Percentiles rank a stretch among this genome's conserved stretches.
Evolutionary conservation across 306 rosid genomes (phyloP).

Genomic region (Ziziphus jujuba): DNA sequence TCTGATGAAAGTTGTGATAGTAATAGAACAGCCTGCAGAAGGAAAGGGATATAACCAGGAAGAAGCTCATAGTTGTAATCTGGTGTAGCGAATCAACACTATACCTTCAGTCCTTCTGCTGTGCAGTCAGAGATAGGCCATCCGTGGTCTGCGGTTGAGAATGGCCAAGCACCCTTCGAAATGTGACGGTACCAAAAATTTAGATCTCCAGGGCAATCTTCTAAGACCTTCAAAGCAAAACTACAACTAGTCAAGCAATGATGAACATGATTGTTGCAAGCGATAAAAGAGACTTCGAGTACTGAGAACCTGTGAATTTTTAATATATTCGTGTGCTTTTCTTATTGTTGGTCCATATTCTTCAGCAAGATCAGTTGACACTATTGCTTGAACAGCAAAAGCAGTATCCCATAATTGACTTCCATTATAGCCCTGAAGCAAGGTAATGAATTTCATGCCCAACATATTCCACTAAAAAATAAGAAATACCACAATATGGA

Average conservation of each 20-base stretch:
- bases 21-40: conserved; percentile 60
- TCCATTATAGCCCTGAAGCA: conserved; percentile 93
- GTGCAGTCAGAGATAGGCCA: conserved; percentile 98
- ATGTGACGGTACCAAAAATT: conserved; percentile 81
- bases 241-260: too few relatives aligned
- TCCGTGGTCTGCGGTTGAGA: conserved; percentile 85
- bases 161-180: conserved; percentile 96
- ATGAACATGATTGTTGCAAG: too few relatives aligned
- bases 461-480: too few relatives aligned
- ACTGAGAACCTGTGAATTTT: conserved; percentile 72
- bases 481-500: too few relatives aligned
- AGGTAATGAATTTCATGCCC: not conserved
- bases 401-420: conserved; percentile 94
- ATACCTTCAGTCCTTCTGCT: conserved; percentile 82
- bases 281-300: not conserved
- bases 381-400: conserved; percentile 82
- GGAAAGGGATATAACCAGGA: conserved; percentile 6
- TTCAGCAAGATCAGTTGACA: conserved; percentile 65
- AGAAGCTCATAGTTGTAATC: conserved; percentile 10
- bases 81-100: not conserved
- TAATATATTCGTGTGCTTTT: conserved; percentile 74
- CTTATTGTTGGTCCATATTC: conserved; percentile 63
- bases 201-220: conserved; percentile 74
- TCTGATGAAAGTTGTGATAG: conserved; percentile 63
- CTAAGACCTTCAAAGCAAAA: conserved; percentile 47